Percentiles rank a stretch among this genome's conserved stretches.
These are phyloP conservation scores for Dimocarpus longan DNA, from an alignment of 345 rosid genomes.

Conservation along the genomic window DNA sequence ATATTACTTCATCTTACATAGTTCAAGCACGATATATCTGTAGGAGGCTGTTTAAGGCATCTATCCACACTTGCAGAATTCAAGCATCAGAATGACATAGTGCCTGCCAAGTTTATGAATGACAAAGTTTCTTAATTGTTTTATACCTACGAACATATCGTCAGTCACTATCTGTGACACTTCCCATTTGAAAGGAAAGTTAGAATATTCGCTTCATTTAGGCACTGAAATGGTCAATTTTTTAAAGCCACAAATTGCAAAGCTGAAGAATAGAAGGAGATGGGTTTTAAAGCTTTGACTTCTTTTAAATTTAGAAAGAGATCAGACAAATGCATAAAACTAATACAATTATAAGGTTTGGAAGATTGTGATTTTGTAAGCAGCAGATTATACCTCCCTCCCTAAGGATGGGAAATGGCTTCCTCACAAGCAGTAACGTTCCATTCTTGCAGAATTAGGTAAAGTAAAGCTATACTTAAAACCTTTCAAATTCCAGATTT, in stretches of 20 bases:
- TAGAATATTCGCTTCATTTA: not conserved
- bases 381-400: not conserved
- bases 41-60: not conserved
- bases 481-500: not conserved
- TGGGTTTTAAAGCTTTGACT: no score
- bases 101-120: not conserved
- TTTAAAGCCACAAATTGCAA: no score
- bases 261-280: no score
- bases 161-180: not conserved
- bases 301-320: no score
- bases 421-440: not conserved
- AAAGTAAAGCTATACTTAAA: not conserved
- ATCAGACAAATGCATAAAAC: no score
- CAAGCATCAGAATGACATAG: not conserved
- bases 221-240: no score
- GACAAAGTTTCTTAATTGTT: not conserved
- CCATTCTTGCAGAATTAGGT: not conserved
- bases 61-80: not conserved
- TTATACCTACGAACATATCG: not conserved
- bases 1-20: not conserved
- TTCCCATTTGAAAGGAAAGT: not conserved
- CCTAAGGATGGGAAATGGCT: not conserved
- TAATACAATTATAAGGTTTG: no score
- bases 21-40: not conserved
- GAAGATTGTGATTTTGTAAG: not conserved